Evolutionary conservation across 176 grass and related monocot genomes (phyloP), one percentile per base, ranked within the genome.

Genomic region (Eleusine coracana): DNA sequence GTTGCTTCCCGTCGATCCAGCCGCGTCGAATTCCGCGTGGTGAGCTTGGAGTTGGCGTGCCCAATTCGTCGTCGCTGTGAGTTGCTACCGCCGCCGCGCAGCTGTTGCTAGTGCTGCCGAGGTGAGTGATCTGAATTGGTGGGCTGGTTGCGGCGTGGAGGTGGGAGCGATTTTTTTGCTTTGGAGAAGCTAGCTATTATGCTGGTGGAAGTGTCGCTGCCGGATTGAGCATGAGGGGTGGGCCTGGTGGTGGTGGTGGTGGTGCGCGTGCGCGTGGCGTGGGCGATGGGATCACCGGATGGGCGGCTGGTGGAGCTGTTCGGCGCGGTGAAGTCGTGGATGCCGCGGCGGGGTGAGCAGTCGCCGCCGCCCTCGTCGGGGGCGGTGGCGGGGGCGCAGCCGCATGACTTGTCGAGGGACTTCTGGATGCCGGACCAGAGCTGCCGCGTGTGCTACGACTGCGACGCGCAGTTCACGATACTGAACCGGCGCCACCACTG

Each of bases 371-470:
- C 38, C 48, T 70, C 56, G 69, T 10, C 75, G 14, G 73, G 67
- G 56, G 36, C 62, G n/a, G 58, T 45, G 3, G 82, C 59, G 64
- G 9, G 45, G 21, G 60, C 31, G 66, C 40, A 48, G 48, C 49
- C 15, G 83, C 51, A 88, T 68, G 88, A 88, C 68, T 10, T 93
- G 16, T 91, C 91, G 0, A 71, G 93, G 64, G 96, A 93, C 36
- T 99, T 99, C 70, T 99, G 96, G 96, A 99, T 99, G 96, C 96
- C 96, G n/a, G 96, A 99, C 70, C 84, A 94, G 75, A 94, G 96
- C 71, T 99, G 96, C 44, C 90, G 89, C 14, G 93, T 99, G 21
- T 99, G 96, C 46, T 99, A 99, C 77, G 96, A 99, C 62, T 99
- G 96, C 83, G 96, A 99, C 28, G 80, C 87, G 38, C 96, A 96